Base-by-base conservation (phyloP, 192 early-diverging fungal species). In the Coemansia erecta region DNA sequence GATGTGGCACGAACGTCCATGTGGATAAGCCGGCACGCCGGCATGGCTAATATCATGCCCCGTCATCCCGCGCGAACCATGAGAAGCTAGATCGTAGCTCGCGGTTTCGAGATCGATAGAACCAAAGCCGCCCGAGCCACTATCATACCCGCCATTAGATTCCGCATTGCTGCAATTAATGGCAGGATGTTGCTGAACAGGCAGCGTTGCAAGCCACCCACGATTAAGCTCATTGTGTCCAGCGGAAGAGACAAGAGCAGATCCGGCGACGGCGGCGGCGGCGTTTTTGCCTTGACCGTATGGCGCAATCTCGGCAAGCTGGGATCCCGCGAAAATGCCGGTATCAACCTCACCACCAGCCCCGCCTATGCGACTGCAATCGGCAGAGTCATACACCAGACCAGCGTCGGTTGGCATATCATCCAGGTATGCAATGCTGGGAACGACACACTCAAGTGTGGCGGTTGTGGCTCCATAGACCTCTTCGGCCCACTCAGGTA, bases 231-330 rank as follows among this genome's bases (percentile, higher is more conserved):
- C 54, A 56, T 56, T 56, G 40, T 56, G 21, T 33, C 18, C 35
- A 21, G 35, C 35, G 10, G 18, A 17, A 33, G 52, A 19, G 28
- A 18, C 52, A 53, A 14, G 6, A 37, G 35, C 35, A 37, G 35
- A 37, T 37, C 35, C 35, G 10, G 35, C 35, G 35, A 7, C 35
- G 26, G 26, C 4, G 26, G 26, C 31, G 8, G 17, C 52, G 12
- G 52, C 35, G 35, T 33, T 19, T 53, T 53, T 39, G 33, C 35
- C 33, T 33, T 11, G 17, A 8, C 15, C 22, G 33, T 3, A 53
- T 53, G 52, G 52, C 52, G 35, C 52, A 53, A 39, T 39, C 18
- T 8, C 33, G 52, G 52, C 52, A 19, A 26, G 52, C 35, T 40
- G 33, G 11, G 28, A 14, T 53, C n/a, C 35, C 3, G 52, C 26